Conservation (phyloP, 2,329 filamentous ascomycete genomes). For the Akanthomyces muscarius region DNA sequence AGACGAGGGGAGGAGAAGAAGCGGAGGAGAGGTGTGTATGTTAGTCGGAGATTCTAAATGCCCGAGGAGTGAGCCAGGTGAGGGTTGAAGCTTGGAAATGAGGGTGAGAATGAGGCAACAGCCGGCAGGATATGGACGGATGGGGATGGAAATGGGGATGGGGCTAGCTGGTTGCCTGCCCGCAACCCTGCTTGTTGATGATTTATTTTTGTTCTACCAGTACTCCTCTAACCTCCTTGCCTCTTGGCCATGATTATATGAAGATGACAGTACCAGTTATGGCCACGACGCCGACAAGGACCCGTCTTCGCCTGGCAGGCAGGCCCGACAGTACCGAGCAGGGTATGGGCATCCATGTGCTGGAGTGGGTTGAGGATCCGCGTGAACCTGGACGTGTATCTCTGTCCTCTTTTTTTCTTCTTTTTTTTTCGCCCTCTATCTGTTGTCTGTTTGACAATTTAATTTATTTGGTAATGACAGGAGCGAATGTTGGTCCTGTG, state of each 20-base stretch:
- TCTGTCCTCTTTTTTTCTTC: background rate
- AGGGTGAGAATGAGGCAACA: background rate
- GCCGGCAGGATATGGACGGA: background rate
- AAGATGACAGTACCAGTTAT: background rate
- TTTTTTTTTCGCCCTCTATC: no score
- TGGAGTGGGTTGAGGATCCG: conserved; percentile 1
- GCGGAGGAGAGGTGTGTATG: background rate
- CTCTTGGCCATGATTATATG: background rate
- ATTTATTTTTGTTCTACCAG: background rate
- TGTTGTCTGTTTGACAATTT: background rate
- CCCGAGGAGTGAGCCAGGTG: background rate
- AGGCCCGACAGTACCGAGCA: background rate
- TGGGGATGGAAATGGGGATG: background rate
- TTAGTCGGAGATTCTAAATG: background rate
- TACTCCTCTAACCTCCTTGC: background rate
- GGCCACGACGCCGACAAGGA: background rate
- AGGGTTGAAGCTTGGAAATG: background rate
- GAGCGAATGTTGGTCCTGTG: background rate
- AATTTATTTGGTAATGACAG: background rate
- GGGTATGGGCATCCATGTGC: background rate
- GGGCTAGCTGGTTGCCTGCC: background rate
- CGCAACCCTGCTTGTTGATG: background rate
- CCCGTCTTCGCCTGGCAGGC: background rate
- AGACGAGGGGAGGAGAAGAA: background rate
- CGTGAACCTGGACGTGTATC: background rate